Percentiles rank a stretch among this genome's conserved stretches.
Conservation (phyloP, 176 grass and related monocot genomes). For the Ensete ventricosum region DNA sequence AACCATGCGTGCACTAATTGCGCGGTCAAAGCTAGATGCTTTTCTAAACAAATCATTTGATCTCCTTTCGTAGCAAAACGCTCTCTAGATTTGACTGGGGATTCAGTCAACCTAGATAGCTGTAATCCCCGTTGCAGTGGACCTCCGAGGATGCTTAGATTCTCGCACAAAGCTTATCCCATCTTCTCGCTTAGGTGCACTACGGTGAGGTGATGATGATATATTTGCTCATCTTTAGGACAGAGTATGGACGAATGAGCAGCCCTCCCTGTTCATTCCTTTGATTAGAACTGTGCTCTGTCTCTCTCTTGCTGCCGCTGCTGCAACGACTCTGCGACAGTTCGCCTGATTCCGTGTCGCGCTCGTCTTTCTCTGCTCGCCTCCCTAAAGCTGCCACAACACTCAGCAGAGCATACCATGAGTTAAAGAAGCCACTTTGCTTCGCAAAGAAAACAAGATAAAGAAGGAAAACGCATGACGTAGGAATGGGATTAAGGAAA, state of each 20-base stretch:
- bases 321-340: conserved; percentile 12
- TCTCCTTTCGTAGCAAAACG: not conserved
- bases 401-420: not conserved
- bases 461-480: not conserved
- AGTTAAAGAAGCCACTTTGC: conserved; percentile 7
- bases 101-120: too few relatives aligned
- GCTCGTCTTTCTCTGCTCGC: conserved; percentile 32
- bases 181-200: too few relatives aligned
- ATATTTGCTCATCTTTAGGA: too few relatives aligned
- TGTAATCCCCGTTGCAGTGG: too few relatives aligned
- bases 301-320: not conserved
- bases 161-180: too few relatives aligned
- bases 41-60: not conserved
- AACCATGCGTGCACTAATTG: not conserved
- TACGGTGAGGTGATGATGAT: too few relatives aligned
- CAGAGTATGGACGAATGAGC: too few relatives aligned
- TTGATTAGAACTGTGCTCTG: not conserved
- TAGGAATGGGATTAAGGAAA: not conserved
- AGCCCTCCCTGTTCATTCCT: not conserved
- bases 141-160: too few relatives aligned
- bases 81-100: not conserved
- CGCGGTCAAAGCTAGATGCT: not conserved
- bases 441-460: not conserved
- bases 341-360: conserved; percentile 36
- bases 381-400: conserved; percentile 37